Evolutionary conservation across 164 flowering plant species (phyloP).

Genomic region (Chimonanthus praecox): DNA sequence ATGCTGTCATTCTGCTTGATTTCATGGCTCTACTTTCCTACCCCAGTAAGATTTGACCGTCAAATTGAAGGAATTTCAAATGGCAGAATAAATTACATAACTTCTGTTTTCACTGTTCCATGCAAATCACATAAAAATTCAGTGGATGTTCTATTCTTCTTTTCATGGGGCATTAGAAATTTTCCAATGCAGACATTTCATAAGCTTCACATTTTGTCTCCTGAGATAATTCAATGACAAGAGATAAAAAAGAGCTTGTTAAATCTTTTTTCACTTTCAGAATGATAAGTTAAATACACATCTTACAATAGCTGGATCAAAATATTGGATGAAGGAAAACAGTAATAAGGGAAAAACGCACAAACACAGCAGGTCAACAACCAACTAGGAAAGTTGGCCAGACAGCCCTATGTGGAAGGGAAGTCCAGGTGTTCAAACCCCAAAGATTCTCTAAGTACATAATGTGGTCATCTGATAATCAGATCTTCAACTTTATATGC

Average conservation of each 20-base stretch:
- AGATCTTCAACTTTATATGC: too few relatives aligned
- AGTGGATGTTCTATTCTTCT: neutral
- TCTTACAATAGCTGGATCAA: neutral
- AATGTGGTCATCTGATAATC: too few relatives aligned
- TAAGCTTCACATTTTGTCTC: constrained; percentile 7
- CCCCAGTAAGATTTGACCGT: constrained; percentile 1
- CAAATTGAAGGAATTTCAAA: constrained; percentile 9
- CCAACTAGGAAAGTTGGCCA: too few relatives aligned
- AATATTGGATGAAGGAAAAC: too few relatives aligned
- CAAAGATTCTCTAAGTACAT: too few relatives aligned
- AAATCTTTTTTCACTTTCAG: too few relatives aligned
- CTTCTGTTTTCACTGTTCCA: constrained; percentile 4
- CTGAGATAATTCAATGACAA: constrained; percentile 15
- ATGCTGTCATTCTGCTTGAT: constrained; percentile 35
- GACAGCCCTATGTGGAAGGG: too few relatives aligned
- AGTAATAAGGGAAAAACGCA: too few relatives aligned
- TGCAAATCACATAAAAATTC: neutral
- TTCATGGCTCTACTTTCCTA: constrained; percentile 19
- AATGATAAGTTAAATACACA: neutral
- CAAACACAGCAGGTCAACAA: too few relatives aligned
- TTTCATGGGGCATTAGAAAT: constrained; percentile 3
- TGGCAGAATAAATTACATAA: constrained; percentile 3
- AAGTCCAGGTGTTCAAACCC: too few relatives aligned
- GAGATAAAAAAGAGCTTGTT: neutral
- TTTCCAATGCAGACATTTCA: neutral